Evolutionary conservation across 768 basidiomycete species (phyloP), one percentile per base, ranked within the genome.

Genomic region (Termitomyces sp.): DNA sequence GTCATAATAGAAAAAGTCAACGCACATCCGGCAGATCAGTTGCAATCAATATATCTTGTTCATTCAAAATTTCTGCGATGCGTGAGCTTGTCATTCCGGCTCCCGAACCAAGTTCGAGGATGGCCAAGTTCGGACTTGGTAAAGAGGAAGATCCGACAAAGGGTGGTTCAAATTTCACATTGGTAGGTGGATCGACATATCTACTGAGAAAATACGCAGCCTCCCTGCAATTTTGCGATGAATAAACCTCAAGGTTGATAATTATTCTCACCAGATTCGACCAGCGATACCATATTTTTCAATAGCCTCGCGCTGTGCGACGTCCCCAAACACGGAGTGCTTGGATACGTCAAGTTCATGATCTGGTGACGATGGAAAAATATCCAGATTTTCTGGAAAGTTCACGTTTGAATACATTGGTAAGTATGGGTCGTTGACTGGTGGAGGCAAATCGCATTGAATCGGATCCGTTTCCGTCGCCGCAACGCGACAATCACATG

Each of bases 21-120:
- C 62, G 73, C 53, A 93, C 91, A 58, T 91, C 87, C 2, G 83
- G 83, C 9, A 95, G 79, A 71, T 95, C 94, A 7, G 91, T 94
- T 7, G 79, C 76, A 18, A 89, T 75, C 33, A 78, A 53, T 3
- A 73, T 62, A 45, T 84, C 82, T 13, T 82, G 62, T 6, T 77
- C 68, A 10, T 72, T 53, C 1, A 79, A 62, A 16, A 63, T 27
- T 9, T 57, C 47, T 27, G 75, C 68, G n/a, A 80, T 64, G 35
- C 63, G 60, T 31, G 73, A 73, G 2, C 76, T 81, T 11, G 89
- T 82, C 50, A 86, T 71, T 20, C 91, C 85, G 18, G 84, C 80
- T 2, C 94, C 91, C 11, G 91, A 87, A 11, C 92, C 93, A 5
- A 94, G 78, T 69, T 95, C 92, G 49, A 96, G 66, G 13, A 85